Evolutionary conservation across 257 asterid species (phyloP), one percentile per base, ranked within the genome.

Genomic region (Salvia splendens): DNA sequence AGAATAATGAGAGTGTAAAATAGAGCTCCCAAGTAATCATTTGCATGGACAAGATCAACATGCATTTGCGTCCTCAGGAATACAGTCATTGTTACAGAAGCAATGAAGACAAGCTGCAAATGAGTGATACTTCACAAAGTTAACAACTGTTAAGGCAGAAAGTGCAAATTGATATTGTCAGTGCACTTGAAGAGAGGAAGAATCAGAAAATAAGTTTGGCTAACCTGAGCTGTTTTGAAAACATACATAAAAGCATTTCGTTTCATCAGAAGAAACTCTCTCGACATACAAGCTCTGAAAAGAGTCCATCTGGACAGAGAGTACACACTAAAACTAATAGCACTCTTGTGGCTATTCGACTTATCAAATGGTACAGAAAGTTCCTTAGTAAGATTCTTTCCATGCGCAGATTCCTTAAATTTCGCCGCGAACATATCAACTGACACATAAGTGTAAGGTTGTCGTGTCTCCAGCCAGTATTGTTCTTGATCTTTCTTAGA

Each of bases 401-500:
- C 87, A 15, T 68, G 20, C 20, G 33, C 33, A 51, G 87, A 82
- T 47, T 80, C 82, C 64, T 60, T 74, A 55, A 52, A 74, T 65
- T 77, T 82, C 67, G 69, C 67, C 8, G 79, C 70, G 3, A 82
- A 77, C 54, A 43, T 74, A 66, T 79, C 79, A 36, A 72, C 69
- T 14, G 84, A 74, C 61, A 77, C 45, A 59, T 76, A 84, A 38
- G 30, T 65, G 65, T 80, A 82, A 49, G 79, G 73, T 52, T 56
- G 69, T 3, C 80, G 74, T 48, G 61, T 61, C 49, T 60, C 64
- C 11, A 12, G 64, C 88, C 85, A 86, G 69, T 80, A 86, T 30
- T 84, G 81, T 61, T 70, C 80, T 67, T 86, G 89, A 73, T 83
- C 93, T 57, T 86, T 80, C 68, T 53, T 68, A 5, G 90, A 86